phyloP scores from a whole-genome alignment of 176 grass and related monocot genomes.

The Aegilops bicornis region DNA sequence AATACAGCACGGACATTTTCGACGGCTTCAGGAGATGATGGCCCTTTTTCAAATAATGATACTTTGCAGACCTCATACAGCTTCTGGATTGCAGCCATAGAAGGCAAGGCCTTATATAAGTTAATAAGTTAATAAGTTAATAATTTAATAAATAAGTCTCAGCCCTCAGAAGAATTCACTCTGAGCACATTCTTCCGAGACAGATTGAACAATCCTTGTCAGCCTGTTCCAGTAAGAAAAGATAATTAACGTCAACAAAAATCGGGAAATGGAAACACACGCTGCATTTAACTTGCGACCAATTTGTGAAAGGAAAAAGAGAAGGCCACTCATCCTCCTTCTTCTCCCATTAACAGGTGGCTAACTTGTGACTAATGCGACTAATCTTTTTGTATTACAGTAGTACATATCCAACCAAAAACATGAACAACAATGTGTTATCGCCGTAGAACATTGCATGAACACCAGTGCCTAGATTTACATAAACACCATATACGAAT shows the following conservation, averaged over 20 bases:
- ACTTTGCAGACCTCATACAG: slow-evolving; percentile 62
- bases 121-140: slow-evolving; percentile 37
- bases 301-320: background rate
- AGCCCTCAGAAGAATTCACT: background rate
- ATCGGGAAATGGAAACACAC: background rate
- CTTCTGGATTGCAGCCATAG: slow-evolving; percentile 59
- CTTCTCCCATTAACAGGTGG: background rate
- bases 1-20: slow-evolving; percentile 47
- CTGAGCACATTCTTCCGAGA: background rate
- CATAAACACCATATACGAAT: background rate
- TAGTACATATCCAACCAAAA: background rate
- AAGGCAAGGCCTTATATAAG: slow-evolving; percentile 31
- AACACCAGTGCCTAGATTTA: background rate
- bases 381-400: background rate
- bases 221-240: slow-evolving; percentile 22
- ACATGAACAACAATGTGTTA: background rate
- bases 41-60: slow-evolving; percentile 54
- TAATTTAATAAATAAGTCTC: slow-evolving; percentile 17
- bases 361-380: background rate
- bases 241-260: slow-evolving; percentile 16
- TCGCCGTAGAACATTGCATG: background rate
- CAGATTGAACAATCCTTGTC: background rate
- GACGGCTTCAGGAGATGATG: slow-evolving; percentile 49
- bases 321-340: background rate
- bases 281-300: background rate